A percentile compares a stretch with the other conserved stretches of the same genome.
These are phyloP conservation scores for Claviceps sp. DNA, from an alignment of 2,329 filamentous ascomycete genomes.

Conservation along the genomic window DNA sequence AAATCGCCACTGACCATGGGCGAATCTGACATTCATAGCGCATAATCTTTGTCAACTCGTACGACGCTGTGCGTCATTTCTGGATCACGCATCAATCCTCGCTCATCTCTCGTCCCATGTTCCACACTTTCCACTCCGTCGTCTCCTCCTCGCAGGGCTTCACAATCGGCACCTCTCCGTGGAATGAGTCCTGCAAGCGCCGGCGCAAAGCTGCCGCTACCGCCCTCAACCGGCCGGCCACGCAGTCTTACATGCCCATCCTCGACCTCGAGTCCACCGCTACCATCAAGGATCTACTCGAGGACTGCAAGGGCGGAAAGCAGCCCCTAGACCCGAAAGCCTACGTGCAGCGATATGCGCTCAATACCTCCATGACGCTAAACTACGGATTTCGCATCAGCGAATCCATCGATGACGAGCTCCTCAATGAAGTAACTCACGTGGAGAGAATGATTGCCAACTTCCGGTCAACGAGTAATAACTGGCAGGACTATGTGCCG, in stretches of 20 bases:
- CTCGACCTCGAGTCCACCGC: conserved; percentile 63
- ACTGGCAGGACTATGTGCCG: conserved; percentile 78
- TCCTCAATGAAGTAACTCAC: conserved; percentile 59
- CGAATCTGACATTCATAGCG: conserved; percentile 22
- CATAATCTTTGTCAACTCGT: conserved; percentile 67
- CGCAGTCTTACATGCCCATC: conserved; percentile 70
- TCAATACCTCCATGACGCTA: conserved; percentile 64
- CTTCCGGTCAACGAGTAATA: conserved; percentile 66
- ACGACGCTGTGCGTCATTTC: conserved; percentile 57
- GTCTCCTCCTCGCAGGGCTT: conserved; percentile 66
- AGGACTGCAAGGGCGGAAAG: conserved; percentile 47
- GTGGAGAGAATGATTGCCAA: conserved; percentile 67
- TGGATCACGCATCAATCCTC: conserved; percentile 72
- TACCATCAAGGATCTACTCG: conserved; percentile 58
- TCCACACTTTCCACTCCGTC: conserved; percentile 72
- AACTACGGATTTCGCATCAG: conserved; percentile 70
- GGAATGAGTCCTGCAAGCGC: conserved; percentile 68
- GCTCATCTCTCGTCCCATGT: conserved; percentile 61
- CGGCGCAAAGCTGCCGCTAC: conserved; percentile 68
- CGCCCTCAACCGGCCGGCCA: conserved; percentile 61
- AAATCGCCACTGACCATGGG: no score
- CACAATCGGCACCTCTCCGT: conserved; percentile 73
- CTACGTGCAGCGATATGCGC: conserved; percentile 62
- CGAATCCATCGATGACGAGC: conserved; percentile 51
- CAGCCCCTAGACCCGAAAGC: conserved; percentile 56